phyloP scores from a whole-genome alignment of 2,329 filamentous ascomycete genomes.

The Neofusicoccum parvum region DNA sequence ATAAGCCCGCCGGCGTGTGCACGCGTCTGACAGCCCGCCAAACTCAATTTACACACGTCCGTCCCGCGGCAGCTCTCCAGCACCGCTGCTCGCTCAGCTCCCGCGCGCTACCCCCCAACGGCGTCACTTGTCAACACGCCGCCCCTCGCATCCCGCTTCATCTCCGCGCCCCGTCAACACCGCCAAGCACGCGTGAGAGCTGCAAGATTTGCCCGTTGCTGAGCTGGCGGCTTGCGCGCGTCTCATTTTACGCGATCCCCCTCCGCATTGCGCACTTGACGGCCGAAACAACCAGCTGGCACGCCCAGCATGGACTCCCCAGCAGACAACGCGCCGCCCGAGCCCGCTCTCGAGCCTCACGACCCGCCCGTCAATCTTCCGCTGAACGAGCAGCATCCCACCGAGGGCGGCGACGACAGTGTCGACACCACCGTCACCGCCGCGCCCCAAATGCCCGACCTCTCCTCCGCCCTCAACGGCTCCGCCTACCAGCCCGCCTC shows the following conservation, averaged over 20 bases:
- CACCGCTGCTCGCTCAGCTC: constrained; percentile 9
- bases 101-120: constrained; percentile 13
- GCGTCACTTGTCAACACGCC: constrained; percentile 8
- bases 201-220: not conserved
- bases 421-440: constrained; percentile 52
- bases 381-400: constrained; percentile 34
- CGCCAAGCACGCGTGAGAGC: not conserved
- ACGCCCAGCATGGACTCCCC: constrained; percentile 21
- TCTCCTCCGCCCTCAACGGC: constrained; percentile 31
- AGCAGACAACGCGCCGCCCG: constrained; percentile 21
- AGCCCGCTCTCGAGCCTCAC: constrained; percentile 19
- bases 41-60: constrained; percentile 7
- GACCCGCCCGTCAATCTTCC: constrained; percentile 21
- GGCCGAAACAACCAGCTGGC: constrained; percentile 12
- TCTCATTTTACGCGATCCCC: not conserved
- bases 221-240: constrained; percentile 6
- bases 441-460: constrained; percentile 42
- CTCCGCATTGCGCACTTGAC: constrained; percentile 19
- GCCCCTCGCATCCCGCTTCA: constrained; percentile 10
- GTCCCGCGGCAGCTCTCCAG: not conserved
- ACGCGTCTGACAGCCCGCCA: not conserved
- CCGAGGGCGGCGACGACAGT: constrained; percentile 49
- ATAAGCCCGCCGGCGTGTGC: not conserved
- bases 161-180: not conserved
- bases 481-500: constrained; percentile 47